Base-by-base conservation (phyloP, 2,329 filamentous ascomycete genomes). In the Colletotrichum trifolii region DNA sequence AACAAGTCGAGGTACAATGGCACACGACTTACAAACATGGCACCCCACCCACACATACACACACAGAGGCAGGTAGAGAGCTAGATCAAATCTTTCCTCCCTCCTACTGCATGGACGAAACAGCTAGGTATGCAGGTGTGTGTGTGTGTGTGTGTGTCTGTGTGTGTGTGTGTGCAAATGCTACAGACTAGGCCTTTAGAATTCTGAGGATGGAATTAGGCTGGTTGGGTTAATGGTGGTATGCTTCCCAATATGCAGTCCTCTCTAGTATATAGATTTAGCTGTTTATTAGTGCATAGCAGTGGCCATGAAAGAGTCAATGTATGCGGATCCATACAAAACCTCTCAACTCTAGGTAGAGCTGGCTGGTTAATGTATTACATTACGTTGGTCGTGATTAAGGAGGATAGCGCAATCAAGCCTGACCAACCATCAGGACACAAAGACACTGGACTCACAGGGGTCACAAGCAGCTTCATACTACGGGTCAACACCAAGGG, bases 51-150 rank as follows among this genome's bases (percentile, higher is more conserved):
- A 45, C 9, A 45, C 42, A 45, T 15, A 45, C 25, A 35, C 52
- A 10, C 52, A 46, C 9, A 15, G 1, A 35, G 36, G 34, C 13
- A 33, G 38, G 25, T 4, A 42, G 15, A 33, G 50, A 40, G 8
- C 50, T 54, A 25, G 35, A 42, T 42, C 15, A 33, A 13, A 38
- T 11, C 13, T n/a, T 33, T 36, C 53, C 38, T 33, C 39, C 53
- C 34, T 33, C 33, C 34, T 46, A 39, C 12, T 10, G 17, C 40
- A 45, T 55, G n/a, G 39, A 45, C 13, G 53, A 46, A 36, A 55
- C 39, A 40, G 47, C 47, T 50, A 50, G 47, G 33, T 17, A 50
- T 50, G 47, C 47, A 50, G 7, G 47, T 50, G 11, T 50, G 7
- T n/a, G 9, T 12, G 42, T 45, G 13, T n/a, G 33, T 36, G 9